Percentiles rank a stretch among this genome's conserved stretches.
These are phyloP conservation scores for Petunia hybrid DNA, from an alignment of 305 asterid genomes.

Conservation along the genomic window DNA sequence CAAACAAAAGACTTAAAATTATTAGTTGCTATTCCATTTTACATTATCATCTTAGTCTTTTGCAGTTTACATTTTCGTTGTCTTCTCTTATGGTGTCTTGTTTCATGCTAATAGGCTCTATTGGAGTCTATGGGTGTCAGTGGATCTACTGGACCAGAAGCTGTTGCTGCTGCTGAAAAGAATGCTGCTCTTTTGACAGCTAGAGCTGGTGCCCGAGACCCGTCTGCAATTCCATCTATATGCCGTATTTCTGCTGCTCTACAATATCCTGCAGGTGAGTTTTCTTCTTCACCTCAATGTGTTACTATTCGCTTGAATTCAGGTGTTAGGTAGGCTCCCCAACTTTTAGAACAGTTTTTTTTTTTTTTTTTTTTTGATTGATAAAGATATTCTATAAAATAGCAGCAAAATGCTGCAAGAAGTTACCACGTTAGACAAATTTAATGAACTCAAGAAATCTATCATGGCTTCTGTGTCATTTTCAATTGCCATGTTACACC, in stretches of 20 bases:
- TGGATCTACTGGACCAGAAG: constrained; percentile 90
- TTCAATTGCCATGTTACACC: too few species aligned
- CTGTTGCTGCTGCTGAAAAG: constrained; percentile 88
- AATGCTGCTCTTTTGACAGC: constrained; percentile 89
- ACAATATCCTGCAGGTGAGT: constrained; percentile 90
- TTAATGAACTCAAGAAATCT: too few species aligned
- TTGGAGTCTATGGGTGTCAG: constrained; percentile 81
- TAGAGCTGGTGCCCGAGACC: constrained; percentile 97
- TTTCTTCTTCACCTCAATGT: constrained; percentile 34
- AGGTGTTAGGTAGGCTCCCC: not conserved
- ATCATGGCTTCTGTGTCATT: too few species aligned
- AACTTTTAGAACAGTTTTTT: not conserved
- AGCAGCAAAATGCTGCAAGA: too few species aligned
- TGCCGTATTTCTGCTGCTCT: constrained; percentile 97
- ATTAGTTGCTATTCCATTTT: constrained; percentile 27
- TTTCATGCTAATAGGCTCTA: constrained; percentile 67
- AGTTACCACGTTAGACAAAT: too few species aligned
- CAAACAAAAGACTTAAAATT: constrained; percentile 16
- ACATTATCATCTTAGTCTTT: constrained; percentile 18
- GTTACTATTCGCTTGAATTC: constrained; percentile 32
- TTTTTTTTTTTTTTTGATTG: too few species aligned
- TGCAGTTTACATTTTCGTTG: constrained; percentile 13
- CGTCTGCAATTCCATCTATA: constrained; percentile 95
- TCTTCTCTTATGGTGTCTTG: constrained; percentile 25
- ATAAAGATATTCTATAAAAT: too few species aligned